Conservation (phyloP, 139 green algal genomes). For the Pycnococcus provasolii region DNA sequence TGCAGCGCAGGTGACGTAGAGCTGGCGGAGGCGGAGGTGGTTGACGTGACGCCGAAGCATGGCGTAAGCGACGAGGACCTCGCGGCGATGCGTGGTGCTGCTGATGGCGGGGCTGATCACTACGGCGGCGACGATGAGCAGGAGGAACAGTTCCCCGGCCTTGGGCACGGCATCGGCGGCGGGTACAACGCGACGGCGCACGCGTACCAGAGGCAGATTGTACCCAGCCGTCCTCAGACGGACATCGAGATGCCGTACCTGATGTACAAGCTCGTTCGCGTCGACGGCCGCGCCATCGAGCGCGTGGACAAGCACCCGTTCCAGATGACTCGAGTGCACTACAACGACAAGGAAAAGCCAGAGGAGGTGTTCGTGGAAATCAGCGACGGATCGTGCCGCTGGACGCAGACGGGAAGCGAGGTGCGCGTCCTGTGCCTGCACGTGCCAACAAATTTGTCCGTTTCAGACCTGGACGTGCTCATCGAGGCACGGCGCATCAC, state of each 20-base stretch:
- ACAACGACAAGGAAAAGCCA: constrained; percentile 26
- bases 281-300: constrained; percentile 40
- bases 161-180: no score
- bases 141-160: no score
- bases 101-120: no score
- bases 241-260: constrained; percentile 51
- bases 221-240: not conserved
- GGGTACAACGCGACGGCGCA: not conserved
- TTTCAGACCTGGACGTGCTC: constrained; percentile 21
- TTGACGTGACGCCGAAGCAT: no score
- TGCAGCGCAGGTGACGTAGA: no score
- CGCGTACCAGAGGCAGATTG: not conserved
- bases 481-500: constrained; percentile 25
- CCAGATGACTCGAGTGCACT: constrained; percentile 53
- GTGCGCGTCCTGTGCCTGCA: constrained; percentile 45
- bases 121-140: no score
- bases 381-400: constrained; percentile 49
- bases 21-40: no score
- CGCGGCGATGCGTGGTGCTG: no score
- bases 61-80: no score
- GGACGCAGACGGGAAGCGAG: constrained; percentile 52
- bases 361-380: constrained; percentile 51
- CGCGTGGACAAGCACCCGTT: constrained; percentile 62
- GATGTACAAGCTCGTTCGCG: constrained; percentile 47
- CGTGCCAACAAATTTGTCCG: constrained; percentile 11